A percentile compares a stretch with the other conserved stretches of the same genome.
Conservation (phyloP, 163 green algal species). For the Scenedesmus sp. region DNA sequence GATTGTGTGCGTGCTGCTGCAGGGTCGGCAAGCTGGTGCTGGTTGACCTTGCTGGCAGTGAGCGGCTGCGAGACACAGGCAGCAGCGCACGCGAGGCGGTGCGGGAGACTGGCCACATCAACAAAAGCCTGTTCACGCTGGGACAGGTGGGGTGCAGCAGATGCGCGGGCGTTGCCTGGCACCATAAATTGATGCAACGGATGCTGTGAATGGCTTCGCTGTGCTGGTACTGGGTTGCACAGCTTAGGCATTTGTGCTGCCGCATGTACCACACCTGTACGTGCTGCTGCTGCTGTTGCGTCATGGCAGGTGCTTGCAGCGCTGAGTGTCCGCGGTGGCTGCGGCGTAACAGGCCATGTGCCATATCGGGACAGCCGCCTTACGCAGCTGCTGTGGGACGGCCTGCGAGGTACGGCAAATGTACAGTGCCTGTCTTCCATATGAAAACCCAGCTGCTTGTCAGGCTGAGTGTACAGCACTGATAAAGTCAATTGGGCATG, state of each 20-base stretch:
- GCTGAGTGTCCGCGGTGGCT: conserved; percentile 42
- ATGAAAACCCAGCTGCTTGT: no score
- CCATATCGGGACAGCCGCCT: conserved; percentile 84
- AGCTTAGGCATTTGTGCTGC: not conserved
- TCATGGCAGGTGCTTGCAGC: conserved; percentile 60
- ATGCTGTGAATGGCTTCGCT: not conserved
- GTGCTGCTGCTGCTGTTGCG: not conserved
- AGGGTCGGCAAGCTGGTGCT: conserved; percentile 73
- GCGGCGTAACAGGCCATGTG: conserved; percentile 64
- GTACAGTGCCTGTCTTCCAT: not conserved
- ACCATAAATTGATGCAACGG: not conserved
- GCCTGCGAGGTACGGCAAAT: conserved; percentile 69
- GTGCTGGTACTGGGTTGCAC: not conserved
- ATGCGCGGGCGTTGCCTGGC: not conserved
- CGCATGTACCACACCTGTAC: not conserved
- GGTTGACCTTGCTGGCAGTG: conserved; percentile 82
- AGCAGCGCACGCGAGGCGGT: conserved; percentile 68
- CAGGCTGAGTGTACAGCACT: no score
- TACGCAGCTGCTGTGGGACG: conserved; percentile 84
- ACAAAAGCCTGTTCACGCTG: conserved; percentile 92
- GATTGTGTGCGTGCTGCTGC: not conserved
- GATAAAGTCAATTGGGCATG: no score
- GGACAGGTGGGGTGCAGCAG: conserved; percentile 79
- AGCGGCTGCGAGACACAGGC: conserved; percentile 79
- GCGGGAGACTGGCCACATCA: conserved; percentile 93